These are phyloP conservation scores for Neophaeococcomyces mojaviensis DNA, from an alignment of 2,329 filamentous ascomycete genomes.

Conservation along the genomic window DNA sequence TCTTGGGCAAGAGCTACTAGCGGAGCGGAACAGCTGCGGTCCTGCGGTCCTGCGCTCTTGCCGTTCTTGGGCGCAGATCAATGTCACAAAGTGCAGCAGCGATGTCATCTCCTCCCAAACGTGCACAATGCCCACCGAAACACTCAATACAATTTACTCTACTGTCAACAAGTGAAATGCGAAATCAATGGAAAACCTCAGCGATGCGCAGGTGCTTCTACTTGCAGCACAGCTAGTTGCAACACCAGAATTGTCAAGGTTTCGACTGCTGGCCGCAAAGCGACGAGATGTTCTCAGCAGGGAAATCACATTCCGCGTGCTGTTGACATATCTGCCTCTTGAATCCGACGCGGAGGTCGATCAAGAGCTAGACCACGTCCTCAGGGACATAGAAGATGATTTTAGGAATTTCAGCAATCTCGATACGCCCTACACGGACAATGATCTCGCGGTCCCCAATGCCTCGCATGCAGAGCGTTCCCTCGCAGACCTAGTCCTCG, in stretches of 20 bases:
- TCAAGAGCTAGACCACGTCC: conserved; percentile 8
- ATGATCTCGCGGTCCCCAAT: conserved; percentile 22
- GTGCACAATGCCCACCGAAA: neutral
- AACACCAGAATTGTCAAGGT: conserved; percentile 44
- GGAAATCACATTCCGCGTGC: conserved; percentile 50
- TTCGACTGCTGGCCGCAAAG: conserved; percentile 45
- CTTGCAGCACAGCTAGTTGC: conserved; percentile 51
- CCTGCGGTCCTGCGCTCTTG: neutral
- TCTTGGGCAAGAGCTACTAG: conserved; percentile 2
- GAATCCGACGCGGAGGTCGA: conserved; percentile 27
- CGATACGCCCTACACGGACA: conserved; percentile 6
- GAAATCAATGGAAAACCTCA: conserved; percentile 32
- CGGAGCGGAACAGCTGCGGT: conserved; percentile 1
- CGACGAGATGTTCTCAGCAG: conserved; percentile 42
- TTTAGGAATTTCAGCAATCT: conserved; percentile 9
- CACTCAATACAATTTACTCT: neutral
- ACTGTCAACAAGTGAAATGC: neutral
- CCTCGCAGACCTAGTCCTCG: conserved; percentile 44
- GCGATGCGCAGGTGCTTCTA: conserved; percentile 50
- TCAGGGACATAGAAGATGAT: conserved; percentile 29
- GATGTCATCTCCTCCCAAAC: conserved; percentile 4
- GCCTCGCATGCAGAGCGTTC: neutral
- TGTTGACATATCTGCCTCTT: conserved; percentile 57
- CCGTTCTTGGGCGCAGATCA: neutral
- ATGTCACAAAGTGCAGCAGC: neutral